Evolutionary conservation across 2,329 filamentous ascomycete genomes (phyloP).

Genomic region (Fusarium decemcellulare): DNA sequence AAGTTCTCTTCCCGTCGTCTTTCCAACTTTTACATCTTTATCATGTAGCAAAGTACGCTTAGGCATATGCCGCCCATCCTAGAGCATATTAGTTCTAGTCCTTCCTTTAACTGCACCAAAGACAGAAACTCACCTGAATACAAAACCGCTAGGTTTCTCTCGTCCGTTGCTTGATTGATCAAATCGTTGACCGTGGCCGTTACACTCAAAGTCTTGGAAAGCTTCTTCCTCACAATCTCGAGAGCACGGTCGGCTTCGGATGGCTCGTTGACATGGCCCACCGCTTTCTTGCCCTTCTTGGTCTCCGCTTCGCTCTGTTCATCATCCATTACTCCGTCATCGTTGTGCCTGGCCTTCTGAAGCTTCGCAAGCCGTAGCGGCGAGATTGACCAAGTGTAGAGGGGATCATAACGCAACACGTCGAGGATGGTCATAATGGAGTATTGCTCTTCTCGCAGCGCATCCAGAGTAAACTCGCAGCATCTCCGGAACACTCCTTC

Average conservation of each 20-base stretch:
- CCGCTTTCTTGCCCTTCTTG: slow-evolving; percentile 54
- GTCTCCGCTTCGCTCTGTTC: slow-evolving; percentile 58
- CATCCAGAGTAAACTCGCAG: slow-evolving; percentile 97
- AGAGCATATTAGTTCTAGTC: slow-evolving; percentile 38
- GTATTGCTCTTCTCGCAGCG: slow-evolving; percentile 93
- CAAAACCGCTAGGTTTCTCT: slow-evolving; percentile 90
- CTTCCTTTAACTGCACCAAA: neutral
- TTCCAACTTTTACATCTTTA: neutral
- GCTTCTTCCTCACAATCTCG: slow-evolving; percentile 94
- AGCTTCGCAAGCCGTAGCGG: slow-evolving; percentile 75
- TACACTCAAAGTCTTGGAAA: slow-evolving; percentile 94
- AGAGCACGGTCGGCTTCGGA: slow-evolving; percentile 92
- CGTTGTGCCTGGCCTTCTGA: slow-evolving; percentile 71
- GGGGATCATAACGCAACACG: slow-evolving; percentile 95
- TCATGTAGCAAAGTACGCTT: slow-evolving; percentile 15
- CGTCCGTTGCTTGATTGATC: slow-evolving; percentile 95
- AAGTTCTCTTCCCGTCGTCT: neutral
- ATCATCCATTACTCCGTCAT: slow-evolving; percentile 55
- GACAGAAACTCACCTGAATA: slow-evolving; percentile 76
- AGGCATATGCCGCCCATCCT: slow-evolving; percentile 65
- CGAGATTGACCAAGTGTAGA: slow-evolving; percentile 96
- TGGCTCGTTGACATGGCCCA: slow-evolving; percentile 65
- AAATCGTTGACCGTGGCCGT: slow-evolving; percentile 96
- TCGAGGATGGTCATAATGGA: slow-evolving; percentile 99
- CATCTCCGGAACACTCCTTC: slow-evolving; percentile 98